These are phyloP conservation scores for Maudiozyma humilis DNA, from an alignment of 1,139 yeast genomes.

Conservation along the genomic window DNA sequence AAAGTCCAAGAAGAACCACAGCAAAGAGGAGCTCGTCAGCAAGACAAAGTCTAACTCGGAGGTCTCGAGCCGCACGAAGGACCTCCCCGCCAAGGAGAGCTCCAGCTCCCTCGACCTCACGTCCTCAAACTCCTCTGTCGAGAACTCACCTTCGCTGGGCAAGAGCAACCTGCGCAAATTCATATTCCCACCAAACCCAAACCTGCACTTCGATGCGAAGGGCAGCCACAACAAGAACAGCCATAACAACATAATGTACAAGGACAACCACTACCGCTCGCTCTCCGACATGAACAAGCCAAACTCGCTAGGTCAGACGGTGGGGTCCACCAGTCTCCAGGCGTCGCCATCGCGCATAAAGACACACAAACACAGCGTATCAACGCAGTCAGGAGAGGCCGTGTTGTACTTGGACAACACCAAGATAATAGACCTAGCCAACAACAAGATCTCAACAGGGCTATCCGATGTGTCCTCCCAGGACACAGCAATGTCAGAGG, in stretches of 20 bases:
- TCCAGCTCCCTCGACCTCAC: neutral
- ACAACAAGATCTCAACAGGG: neutral
- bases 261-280: conserved; percentile 10
- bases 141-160: conserved; percentile 7
- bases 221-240: neutral
- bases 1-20: conserved; percentile 9
- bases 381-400: conserved; percentile 6
- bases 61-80: neutral
- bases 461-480: neutral
- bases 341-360: neutral
- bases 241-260: neutral
- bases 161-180: conserved; percentile 7
- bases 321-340: neutral
- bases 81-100: neutral
- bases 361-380: conserved; percentile 7
- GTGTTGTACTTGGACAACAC: conserved; percentile 4
- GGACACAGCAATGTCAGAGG: neutral
- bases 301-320: neutral
- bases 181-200: conserved; percentile 13
- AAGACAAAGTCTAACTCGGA: conserved; percentile 1
- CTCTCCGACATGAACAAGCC: conserved; percentile 9
- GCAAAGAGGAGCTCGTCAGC: conserved; percentile 1
- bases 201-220: conserved; percentile 6
- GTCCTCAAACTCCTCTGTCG: conserved; percentile 4
- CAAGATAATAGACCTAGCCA: conserved; percentile 5